A percentile compares a stretch with the other conserved stretches of the same genome.
Conservation (phyloP, 139 green algal species). For the Tetratostichococcus sp. region DNA sequence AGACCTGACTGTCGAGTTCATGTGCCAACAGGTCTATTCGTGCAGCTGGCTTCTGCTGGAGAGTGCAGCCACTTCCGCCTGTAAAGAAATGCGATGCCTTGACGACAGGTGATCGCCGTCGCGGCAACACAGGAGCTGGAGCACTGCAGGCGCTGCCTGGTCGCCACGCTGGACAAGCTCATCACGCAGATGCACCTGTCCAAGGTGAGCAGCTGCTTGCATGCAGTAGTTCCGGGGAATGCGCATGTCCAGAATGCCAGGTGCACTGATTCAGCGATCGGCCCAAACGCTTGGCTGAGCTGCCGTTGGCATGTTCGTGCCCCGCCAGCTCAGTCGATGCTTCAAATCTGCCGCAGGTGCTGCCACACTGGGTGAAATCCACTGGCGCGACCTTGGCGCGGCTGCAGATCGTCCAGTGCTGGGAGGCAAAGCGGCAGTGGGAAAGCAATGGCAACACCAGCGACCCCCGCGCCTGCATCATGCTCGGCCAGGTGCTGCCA, state of each 20-base stretch:
- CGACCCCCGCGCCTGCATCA: not conserved
- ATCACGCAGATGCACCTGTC: not conserved
- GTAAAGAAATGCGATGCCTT: no score
- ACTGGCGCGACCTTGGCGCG: not conserved
- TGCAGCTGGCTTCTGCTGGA: no score
- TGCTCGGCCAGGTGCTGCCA: not conserved
- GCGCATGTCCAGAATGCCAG: no score
- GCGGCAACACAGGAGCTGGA: constrained; percentile 27
- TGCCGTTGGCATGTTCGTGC: no score
- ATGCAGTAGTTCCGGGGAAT: no score
- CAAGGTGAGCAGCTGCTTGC: no score
- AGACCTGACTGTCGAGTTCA: no score
- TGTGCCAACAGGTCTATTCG: no score
- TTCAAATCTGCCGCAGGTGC: no score
- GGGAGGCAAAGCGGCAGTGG: not conserved
- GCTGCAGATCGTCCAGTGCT: not conserved
- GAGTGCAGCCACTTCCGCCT: not conserved
- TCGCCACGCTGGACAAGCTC: not conserved
- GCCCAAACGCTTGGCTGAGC: no score
- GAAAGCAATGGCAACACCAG: not conserved
- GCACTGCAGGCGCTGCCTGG: constrained; percentile 11
- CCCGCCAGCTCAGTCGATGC: no score
- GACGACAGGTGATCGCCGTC: constrained; percentile 9
- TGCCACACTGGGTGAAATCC: not conserved
- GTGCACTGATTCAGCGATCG: no score